Evolutionary conservation across 140 eudicot genomes (phyloP).

Genomic region (Bidens hawaiensis): DNA sequence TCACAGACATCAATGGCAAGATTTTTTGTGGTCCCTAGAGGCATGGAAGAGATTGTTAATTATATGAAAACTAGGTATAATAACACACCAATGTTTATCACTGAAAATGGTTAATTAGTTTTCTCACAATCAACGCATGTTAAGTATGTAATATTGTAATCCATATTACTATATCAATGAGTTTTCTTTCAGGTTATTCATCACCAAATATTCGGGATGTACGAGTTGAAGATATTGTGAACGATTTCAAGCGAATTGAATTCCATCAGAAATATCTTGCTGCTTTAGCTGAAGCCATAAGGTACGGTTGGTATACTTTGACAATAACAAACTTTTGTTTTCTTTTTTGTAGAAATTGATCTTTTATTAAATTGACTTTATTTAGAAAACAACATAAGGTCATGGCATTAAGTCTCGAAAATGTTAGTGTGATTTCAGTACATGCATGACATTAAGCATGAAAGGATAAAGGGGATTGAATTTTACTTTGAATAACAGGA

Average conservation of each 20-base stretch:
- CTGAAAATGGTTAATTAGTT: slow-evolving; percentile 76
- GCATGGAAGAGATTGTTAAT: slow-evolving; percentile 56
- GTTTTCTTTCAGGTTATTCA: slow-evolving; percentile 25
- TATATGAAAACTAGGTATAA: slow-evolving; percentile 54
- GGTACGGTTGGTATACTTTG: slow-evolving; percentile 30
- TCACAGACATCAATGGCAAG: slow-evolving; percentile 41
- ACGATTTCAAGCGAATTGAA: slow-evolving; percentile 48
- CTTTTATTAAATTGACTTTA: too few species aligned
- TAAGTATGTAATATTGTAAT: background rate
- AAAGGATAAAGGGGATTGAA: slow-evolving; percentile 10
- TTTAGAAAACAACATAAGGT: too few species aligned
- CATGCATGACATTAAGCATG: background rate
- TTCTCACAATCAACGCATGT: background rate
- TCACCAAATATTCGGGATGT: slow-evolving; percentile 22
- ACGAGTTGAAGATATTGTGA: slow-evolving; percentile 26
- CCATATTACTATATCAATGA: background rate
- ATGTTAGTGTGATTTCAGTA: background rate
- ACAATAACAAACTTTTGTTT: background rate
- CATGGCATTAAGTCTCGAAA: background rate
- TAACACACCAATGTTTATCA: slow-evolving; percentile 56
- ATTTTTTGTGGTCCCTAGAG: slow-evolving; percentile 70
- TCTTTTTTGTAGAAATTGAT: too few species aligned
- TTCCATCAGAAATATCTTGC: slow-evolving; percentile 53
- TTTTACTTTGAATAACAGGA: slow-evolving; percentile 28
- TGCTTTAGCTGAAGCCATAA: slow-evolving; percentile 47